These are phyloP conservation scores for Pseudocercospora fuligena DNA, from an alignment of 2,329 filamentous ascomycete genomes.

Conservation along the genomic window DNA sequence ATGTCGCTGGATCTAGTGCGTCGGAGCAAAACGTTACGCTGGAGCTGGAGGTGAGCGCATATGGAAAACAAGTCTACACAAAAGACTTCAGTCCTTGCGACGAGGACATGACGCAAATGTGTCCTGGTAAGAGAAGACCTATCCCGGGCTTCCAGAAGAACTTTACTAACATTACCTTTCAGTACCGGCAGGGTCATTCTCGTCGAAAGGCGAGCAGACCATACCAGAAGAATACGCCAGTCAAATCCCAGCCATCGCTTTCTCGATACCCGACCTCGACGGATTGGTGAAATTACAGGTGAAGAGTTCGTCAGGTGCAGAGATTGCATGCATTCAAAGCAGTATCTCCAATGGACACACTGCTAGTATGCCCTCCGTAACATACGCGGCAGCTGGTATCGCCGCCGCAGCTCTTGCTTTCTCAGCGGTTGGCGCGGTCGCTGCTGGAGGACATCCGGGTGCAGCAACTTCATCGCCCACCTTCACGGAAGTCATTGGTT, in stretches of 20 bases:
- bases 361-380: constrained; percentile 72
- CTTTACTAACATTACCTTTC: constrained; percentile 31
- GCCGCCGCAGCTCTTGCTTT: constrained; percentile 81
- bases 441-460: constrained; percentile 61
- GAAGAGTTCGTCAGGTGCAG: constrained; percentile 61
- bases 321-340: constrained; percentile 82
- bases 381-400: constrained; percentile 82
- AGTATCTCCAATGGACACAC: constrained; percentile 87
- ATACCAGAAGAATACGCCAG: constrained; percentile 74
- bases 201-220: constrained; percentile 70
- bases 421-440: constrained; percentile 68
- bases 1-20: constrained; percentile 77
- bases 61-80: constrained; percentile 79
- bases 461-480: constrained; percentile 74
- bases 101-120: constrained; percentile 70
- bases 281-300: constrained; percentile 82
- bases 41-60: constrained; percentile 75
- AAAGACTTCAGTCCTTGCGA: constrained; percentile 85
- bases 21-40: constrained; percentile 81
- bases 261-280: constrained; percentile 86
- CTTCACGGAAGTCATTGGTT: constrained; percentile 82
- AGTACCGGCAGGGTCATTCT: constrained; percentile 77
- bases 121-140: constrained; percentile 66
- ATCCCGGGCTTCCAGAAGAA: background rate
- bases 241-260: constrained; percentile 85